phyloP scores from a whole-genome alignment of 2,329 filamentous ascomycete species.

The Incumbomyces delicatus region DNA sequence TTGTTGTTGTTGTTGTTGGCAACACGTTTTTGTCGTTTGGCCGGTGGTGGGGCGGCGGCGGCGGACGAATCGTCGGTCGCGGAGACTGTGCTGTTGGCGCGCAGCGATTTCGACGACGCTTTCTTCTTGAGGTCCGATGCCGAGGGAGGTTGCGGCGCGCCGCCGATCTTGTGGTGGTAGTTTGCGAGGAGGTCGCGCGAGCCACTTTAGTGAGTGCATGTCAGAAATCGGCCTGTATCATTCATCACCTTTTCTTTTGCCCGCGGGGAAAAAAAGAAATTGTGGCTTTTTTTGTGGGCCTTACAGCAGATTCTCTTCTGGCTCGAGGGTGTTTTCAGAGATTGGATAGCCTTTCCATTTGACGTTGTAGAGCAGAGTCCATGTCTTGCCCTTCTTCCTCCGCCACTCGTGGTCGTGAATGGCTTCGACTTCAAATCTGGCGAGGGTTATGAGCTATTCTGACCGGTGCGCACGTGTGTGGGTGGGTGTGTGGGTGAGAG shows the following conservation, averaged over 20 bases:
- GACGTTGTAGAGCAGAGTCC: constrained; percentile 28
- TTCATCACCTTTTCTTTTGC: too few species aligned
- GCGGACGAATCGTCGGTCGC: constrained; percentile 13
- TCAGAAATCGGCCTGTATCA: too few species aligned
- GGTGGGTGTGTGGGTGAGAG: too few species aligned
- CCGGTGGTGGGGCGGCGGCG: too few species aligned
- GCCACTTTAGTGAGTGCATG: constrained; percentile 7
- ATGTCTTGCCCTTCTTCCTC: constrained; percentile 11
- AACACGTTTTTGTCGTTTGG: constrained; percentile 16
- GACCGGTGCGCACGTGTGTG: too few species aligned
- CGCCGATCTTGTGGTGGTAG: constrained; percentile 35
- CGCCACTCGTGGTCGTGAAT: constrained; percentile 29
- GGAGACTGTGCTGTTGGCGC: constrained; percentile 14
- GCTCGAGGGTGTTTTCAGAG: constrained; percentile 37
- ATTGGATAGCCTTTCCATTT: constrained; percentile 41
- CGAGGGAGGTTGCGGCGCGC: constrained; percentile 25
- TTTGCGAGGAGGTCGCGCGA: constrained; percentile 30
- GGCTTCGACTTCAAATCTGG: constrained; percentile 33
- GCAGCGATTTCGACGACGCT: constrained; percentile 21
- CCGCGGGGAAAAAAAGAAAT: too few species aligned
- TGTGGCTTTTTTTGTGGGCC: constrained; percentile 21
- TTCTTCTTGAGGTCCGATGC: constrained; percentile 14
- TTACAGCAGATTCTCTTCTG: constrained; percentile 33
- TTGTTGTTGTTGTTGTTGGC: constrained; percentile 19
- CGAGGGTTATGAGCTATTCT: constrained; percentile 1